These are phyloP conservation scores for Fusarium proliferatum DNA, from an alignment of 2,329 filamentous ascomycete species.

Conservation along the genomic window DNA sequence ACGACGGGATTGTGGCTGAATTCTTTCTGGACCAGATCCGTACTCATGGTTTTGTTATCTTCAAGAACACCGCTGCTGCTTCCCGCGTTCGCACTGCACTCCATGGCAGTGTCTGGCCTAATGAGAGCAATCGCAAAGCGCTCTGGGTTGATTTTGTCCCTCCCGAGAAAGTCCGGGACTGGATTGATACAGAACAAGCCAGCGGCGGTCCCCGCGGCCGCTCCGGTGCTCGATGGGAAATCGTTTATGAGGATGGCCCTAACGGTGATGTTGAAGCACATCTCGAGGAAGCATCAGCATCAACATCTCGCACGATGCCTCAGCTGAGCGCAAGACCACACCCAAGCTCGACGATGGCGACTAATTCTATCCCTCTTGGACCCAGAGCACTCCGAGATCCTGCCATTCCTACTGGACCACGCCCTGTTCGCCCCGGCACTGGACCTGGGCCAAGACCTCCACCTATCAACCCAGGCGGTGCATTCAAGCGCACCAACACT, in stretches of 20 bases:
- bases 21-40: constrained; percentile 88
- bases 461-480: constrained; percentile 32
- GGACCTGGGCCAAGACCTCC: constrained; percentile 43
- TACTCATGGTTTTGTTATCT: constrained; percentile 86
- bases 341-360: constrained; percentile 34
- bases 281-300: constrained; percentile 54
- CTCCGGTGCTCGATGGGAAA: constrained; percentile 71
- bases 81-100: constrained; percentile 79
- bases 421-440: constrained; percentile 51
- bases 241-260: constrained; percentile 72
- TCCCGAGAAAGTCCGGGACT: constrained; percentile 74
- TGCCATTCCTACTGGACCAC: constrained; percentile 50
- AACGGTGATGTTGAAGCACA: constrained; percentile 66
- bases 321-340: constrained; percentile 30
- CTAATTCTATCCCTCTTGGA: constrained; percentile 53
- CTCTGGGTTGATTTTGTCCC: constrained; percentile 94
- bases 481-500: constrained; percentile 53
- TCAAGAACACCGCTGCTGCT: constrained; percentile 76
- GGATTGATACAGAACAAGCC: constrained; percentile 77
- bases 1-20: constrained; percentile 66
- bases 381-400: constrained; percentile 47
- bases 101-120: constrained; percentile 85
- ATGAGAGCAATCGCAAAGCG: constrained; percentile 84
- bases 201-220: constrained; percentile 53
- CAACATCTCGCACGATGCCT: constrained; percentile 32